Base-by-base conservation (phyloP, 805 yeast genomes). In the Ogataea thermomethanolica region DNA sequence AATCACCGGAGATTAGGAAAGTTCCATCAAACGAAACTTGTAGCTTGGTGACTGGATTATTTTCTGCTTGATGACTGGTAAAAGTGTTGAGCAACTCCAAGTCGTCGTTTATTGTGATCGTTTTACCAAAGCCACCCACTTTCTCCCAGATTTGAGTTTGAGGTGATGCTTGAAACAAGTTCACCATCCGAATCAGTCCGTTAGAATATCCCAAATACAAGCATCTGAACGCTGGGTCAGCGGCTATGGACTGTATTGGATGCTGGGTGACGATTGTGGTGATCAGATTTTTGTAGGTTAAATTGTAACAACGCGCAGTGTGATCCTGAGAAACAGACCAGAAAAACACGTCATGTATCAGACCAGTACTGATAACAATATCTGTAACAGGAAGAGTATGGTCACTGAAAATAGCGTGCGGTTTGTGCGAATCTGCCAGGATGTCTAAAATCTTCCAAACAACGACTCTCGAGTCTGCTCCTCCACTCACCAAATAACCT, bases 141-240 rank as follows among this genome's bases (percentile, higher is more conserved):
- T 78, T 67, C 51, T 78, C 84, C 44, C 80, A 62, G 4, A 62
- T 49, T 9, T 67, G 64, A 1, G 54, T 49, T 13, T 61, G 58
- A 9, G 64, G 56, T 17, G 73, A 68, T 0, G 50, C 37, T 22
- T 48, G 45, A 27, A 71, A 79, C 35, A 85, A 59, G 7, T 80
- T 75, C 5, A 85, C 70, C 26, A 66, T 58, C 45, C 81, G 68
- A 29, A 87, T 72, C 10, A 64, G 52, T 9, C 96, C 96, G 45
- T 77, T 71, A 2, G 63, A 53, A 11, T 83, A 62, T 1, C 96
- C 97, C 7, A 74, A 76, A 56, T 84, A 91, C 1, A 85, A 43
- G 2, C 79, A 71, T 51, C 98, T 70, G 53, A 80, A 86, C 0
- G 90, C 87, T 1, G 95, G 88, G 59, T 91, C 98, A 5, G 76